A percentile compares a stretch with the other conserved stretches of the same genome.
These are phyloP conservation scores for Penicillium cataractarum DNA, from an alignment of 495 filamentous ascomycete species.

Conservation along the genomic window DNA sequence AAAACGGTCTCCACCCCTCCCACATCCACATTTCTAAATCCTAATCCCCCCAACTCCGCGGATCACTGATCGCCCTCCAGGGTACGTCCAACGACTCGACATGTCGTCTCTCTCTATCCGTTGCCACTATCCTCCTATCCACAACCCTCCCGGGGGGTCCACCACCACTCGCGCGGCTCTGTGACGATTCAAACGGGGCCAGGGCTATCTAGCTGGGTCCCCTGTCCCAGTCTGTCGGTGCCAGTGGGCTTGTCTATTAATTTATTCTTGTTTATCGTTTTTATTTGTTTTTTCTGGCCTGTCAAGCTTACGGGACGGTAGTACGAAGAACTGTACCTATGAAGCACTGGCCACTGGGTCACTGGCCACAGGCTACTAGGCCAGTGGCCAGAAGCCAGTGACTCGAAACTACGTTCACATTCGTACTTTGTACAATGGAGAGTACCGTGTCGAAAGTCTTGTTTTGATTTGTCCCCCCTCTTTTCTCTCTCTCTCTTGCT, in stretches of 20 bases:
- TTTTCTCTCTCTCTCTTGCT: neutral
- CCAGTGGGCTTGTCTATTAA: neutral
- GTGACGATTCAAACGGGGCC: conserved; percentile 28
- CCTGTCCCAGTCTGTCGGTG: conserved; percentile 3
- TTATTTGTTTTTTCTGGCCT: neutral
- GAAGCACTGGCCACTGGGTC: no score
- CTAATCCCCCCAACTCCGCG: neutral
- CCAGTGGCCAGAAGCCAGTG: no score
- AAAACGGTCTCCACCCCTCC: neutral
- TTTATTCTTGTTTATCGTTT: neutral
- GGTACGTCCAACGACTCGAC: neutral
- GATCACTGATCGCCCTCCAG: conserved; percentile 6
- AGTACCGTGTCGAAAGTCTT: neutral
- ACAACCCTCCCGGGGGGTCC: no score
- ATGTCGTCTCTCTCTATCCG: conserved; percentile 2
- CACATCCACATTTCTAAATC: neutral
- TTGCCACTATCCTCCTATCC: no score
- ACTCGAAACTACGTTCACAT: no score
- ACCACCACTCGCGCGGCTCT: conserved; percentile 12
- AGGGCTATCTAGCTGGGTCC: conserved; percentile 4
- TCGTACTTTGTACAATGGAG: neutral
- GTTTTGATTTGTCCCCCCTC: neutral
- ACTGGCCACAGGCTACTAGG: no score
- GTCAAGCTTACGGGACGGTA: no score
- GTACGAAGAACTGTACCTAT: neutral